A percentile compares a stretch with the other conserved stretches of the same genome.
These are phyloP conservation scores for Rosellinia necatrix DNA, from an alignment of 2,329 filamentous ascomycete species.

Conservation along the genomic window DNA sequence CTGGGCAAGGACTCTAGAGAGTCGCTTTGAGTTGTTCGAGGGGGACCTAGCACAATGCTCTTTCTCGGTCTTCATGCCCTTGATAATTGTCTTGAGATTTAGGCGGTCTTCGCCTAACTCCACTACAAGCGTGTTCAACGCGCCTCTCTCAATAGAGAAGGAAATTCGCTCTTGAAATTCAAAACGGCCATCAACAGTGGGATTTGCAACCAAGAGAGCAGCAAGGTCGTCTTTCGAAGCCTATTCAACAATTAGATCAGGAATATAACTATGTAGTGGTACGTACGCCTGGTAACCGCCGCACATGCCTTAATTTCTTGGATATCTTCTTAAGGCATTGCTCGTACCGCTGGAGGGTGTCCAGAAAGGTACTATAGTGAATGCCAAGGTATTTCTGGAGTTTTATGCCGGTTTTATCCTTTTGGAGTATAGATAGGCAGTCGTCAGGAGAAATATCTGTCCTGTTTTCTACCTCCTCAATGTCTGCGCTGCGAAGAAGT, in stretches of 20 bases:
- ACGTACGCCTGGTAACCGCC: not conserved
- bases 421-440: constrained; percentile 8
- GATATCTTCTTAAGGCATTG: constrained; percentile 18
- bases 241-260: not conserved
- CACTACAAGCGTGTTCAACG: constrained; percentile 3
- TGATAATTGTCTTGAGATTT: constrained; percentile 15
- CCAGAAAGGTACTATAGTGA: constrained; percentile 11
- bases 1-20: not conserved
- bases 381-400: constrained; percentile 17
- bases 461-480: constrained; percentile 6
- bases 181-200: not conserved
- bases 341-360: constrained; percentile 16
- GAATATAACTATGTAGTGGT: not conserved
- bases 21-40: not conserved
- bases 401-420: not conserved
- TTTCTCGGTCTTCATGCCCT: constrained; percentile 12
- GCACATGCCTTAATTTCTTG: constrained; percentile 12
- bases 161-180: constrained; percentile 6
- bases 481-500: constrained; percentile 6
- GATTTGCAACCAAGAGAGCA: not conserved
- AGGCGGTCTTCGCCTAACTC: constrained; percentile 11
- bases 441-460: constrained; percentile 10
- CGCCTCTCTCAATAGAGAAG: constrained; percentile 10
- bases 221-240: constrained; percentile 6
- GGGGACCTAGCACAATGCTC: not conserved